phyloP scores from a whole-genome alignment of 2,329 filamentous ascomycete species.

The Talaromyces sp. region DNA sequence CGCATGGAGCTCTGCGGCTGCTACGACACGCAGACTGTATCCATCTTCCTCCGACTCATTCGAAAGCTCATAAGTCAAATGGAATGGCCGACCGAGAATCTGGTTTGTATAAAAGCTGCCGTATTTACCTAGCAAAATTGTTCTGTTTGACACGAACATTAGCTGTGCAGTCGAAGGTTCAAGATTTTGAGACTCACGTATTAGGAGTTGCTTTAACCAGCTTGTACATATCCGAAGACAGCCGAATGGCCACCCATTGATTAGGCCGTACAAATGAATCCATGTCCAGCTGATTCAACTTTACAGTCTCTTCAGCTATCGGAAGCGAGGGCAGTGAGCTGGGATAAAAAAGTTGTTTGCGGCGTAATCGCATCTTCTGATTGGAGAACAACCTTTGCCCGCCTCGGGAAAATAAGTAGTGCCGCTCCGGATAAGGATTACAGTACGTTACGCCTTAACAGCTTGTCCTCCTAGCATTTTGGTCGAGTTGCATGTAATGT shows the following conservation, averaged over 20 bases:
- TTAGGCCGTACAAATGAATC: constrained; percentile 38
- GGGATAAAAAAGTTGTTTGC: background rate
- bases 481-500: background rate
- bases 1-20: constrained; percentile 76
- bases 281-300: constrained; percentile 24
- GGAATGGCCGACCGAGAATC: constrained; percentile 83
- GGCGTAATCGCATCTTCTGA: constrained; percentile 2
- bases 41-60: constrained; percentile 64
- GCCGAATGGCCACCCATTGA: constrained; percentile 35
- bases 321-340: background rate
- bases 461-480: background rate
- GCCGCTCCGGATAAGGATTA: constrained; percentile 10
- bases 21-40: constrained; percentile 68
- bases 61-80: constrained; percentile 85
- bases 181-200: constrained; percentile 53
- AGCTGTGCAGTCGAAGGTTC: constrained; percentile 15
- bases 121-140: constrained; percentile 86
- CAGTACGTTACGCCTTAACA: background rate
- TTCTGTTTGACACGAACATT: constrained; percentile 52
- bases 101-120: constrained; percentile 86
- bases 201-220: constrained; percentile 59
- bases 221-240: constrained; percentile 56
- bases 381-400: background rate
- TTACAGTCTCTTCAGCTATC: background rate
- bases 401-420: background rate